Conservation (phyloP, 2,329 filamentous ascomycete species). For the Albophoma yamanashiensis region DNA sequence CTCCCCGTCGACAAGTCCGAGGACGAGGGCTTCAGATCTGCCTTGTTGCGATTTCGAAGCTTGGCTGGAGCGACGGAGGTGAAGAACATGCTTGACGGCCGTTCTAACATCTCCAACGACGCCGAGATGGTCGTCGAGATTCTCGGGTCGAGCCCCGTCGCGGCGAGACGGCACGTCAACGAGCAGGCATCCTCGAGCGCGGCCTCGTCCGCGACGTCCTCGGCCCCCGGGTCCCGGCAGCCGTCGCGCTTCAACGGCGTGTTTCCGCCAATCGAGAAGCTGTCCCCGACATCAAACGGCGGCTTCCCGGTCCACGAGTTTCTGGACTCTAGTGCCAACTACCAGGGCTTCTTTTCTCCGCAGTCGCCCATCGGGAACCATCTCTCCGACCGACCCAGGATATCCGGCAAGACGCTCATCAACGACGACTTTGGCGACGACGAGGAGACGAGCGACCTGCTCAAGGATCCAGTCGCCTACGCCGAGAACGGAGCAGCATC, state of each 20-base stretch:
- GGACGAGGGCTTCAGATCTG: conserved; percentile 39
- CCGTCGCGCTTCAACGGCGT: conserved; percentile 49
- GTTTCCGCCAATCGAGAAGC: conserved; percentile 51
- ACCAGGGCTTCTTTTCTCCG: conserved; percentile 58
- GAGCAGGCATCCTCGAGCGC: conserved; percentile 11
- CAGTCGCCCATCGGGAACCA: conserved; percentile 65
- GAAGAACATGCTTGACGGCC: conserved; percentile 47
- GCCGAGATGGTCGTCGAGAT: conserved; percentile 49
- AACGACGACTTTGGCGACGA: conserved; percentile 53
- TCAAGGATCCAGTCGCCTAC: conserved; percentile 62
- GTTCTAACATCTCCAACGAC: conserved; percentile 38
- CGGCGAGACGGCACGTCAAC: conserved; percentile 14
- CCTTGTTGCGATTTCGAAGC: conserved; percentile 42
- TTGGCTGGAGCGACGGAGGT: conserved; percentile 42
- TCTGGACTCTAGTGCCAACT: conserved; percentile 40
- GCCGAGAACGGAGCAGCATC: conserved; percentile 44
- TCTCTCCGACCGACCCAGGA: conserved; percentile 47
- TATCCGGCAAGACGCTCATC: conserved; percentile 62
- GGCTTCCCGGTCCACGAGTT: conserved; percentile 45
- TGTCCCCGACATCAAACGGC: conserved; percentile 49
- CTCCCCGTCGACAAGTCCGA: conserved; percentile 36
- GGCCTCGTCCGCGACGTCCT: conserved; percentile 7
- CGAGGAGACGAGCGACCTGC: conserved; percentile 61
- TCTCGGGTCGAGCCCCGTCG: conserved; percentile 27
- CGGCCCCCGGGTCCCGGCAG: conserved; percentile 34